These are phyloP conservation scores for Trichoderma simmonsii DNA, from an alignment of 2,329 filamentous ascomycete species.

Conservation along the genomic window DNA sequence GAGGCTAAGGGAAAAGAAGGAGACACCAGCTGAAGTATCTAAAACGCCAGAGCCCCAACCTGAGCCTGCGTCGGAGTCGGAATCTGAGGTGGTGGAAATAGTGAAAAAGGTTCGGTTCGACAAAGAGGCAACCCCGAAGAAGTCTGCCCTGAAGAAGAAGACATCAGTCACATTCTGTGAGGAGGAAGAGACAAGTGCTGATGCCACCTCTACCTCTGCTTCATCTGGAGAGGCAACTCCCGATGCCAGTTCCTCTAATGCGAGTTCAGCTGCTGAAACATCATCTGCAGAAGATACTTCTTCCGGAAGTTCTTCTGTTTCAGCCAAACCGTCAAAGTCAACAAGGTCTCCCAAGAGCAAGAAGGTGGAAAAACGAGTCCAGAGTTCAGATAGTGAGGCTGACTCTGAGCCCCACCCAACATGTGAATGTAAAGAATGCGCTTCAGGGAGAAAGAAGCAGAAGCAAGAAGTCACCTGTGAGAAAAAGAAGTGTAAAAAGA, in stretches of 20 bases:
- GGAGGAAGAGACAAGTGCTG: slow-evolving; percentile 15
- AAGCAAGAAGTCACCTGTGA: slow-evolving; percentile 1
- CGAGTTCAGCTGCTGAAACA: neutral
- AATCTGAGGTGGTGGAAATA: slow-evolving; percentile 8
- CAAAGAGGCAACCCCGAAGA: slow-evolving; percentile 30
- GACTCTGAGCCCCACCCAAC: slow-evolving; percentile 37
- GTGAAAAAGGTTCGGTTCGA: slow-evolving; percentile 46
- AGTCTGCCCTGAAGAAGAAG: slow-evolving; percentile 42
- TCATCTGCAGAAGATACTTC: slow-evolving; percentile 23
- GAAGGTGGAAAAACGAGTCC: slow-evolving; percentile 18
- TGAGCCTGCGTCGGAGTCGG: neutral
- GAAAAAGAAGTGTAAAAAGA: slow-evolving; percentile 24
- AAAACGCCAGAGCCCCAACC: slow-evolving; percentile 16
- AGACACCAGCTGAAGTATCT: neutral
- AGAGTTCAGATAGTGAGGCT: slow-evolving; percentile 27
- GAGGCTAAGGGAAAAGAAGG: slow-evolving; percentile 22
- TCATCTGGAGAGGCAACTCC: slow-evolving; percentile 22
- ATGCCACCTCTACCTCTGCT: slow-evolving; percentile 16
- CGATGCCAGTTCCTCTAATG: slow-evolving; percentile 5
- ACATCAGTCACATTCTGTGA: slow-evolving; percentile 25
- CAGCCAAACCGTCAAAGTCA: slow-evolving; percentile 20
- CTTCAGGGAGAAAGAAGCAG: slow-evolving; percentile 18
- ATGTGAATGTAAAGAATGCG: slow-evolving; percentile 29
- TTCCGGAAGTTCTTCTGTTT: slow-evolving; percentile 25
- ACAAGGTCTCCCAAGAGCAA: slow-evolving; percentile 24